Base-by-base conservation (phyloP, 805 yeast genomes). In the Cephaloascus albidus region DNA sequence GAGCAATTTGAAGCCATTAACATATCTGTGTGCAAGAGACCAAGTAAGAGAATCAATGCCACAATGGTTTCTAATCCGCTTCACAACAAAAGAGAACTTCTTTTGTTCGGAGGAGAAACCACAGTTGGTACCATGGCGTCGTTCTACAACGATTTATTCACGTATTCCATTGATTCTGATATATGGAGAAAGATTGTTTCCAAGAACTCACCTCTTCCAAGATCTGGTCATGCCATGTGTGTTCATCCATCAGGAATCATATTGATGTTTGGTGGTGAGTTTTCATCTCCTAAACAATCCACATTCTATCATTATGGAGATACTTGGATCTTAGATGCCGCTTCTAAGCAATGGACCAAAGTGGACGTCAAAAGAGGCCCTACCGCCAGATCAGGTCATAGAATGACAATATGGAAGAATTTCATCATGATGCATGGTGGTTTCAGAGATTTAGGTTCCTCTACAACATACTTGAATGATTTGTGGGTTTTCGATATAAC, bases 271-370 rank as follows among this genome's bases (percentile, higher is more conserved):
- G 98, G 97, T 37, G 98, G 98, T 51, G 98, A 90, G 60, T 90
- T 93, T 51, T 85, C 96, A 2, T 85, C 95, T 14, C 97, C 97
- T 3, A 90, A 90, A 51, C 98, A 90, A 58, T 78, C 86, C 38
- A 87, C 96, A 0, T 90, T 90, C 60, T 93, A 93, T 57, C 98
- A 90, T 60, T 90, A 86, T 57, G 90, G 96, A 15, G 98, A 90
- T 54, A 83, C 96, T 3, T 90, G 98, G 98, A 70, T 90, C 36
- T 65, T 90, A 43, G 97, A 93, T 52, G 75, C 89, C 1, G 77
- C 72, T 26, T 68, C 82, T 15, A 87, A 85, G 51, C 96, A 88
- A 59, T 90, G 97, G 97, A 70, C 84, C 18, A 88, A 89, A 52
- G 64, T 88, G 4, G 97, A 90, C 40, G 63, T 65, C 32, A 82